phyloP scores from a whole-genome alignment of 768 basidiomycete genomes.

The Fomitopsis pulvina region DNA sequence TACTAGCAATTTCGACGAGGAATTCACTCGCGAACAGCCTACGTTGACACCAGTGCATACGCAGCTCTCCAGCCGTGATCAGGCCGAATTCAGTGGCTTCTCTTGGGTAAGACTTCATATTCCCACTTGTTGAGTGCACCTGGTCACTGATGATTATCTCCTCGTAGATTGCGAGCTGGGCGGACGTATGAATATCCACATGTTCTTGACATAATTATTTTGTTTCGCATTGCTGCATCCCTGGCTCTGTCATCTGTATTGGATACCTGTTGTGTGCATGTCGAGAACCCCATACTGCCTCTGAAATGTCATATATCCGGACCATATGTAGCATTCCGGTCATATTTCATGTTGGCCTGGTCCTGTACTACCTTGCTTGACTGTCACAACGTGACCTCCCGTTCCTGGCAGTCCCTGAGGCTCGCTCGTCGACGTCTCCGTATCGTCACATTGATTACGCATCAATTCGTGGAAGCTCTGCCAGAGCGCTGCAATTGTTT shows the following conservation, averaged over 20 bases:
- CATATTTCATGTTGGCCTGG: not conserved
- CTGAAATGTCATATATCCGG: constrained; percentile 3
- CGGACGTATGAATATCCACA: constrained; percentile 23
- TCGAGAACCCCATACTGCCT: constrained; percentile 5
- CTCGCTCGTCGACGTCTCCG: constrained; percentile 16
- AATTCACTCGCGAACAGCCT: constrained; percentile 95
- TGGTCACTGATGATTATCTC: constrained; percentile 1
- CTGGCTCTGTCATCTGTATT: constrained; percentile 16
- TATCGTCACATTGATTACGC: constrained; percentile 32
- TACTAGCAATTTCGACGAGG: constrained; percentile 93
- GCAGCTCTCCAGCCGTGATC: constrained; percentile 83
- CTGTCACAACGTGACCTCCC: constrained; percentile 54
- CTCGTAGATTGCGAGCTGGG: constrained; percentile 32
- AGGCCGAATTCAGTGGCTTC: constrained; percentile 95
- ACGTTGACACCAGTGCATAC: constrained; percentile 97
- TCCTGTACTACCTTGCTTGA: constrained; percentile 17
- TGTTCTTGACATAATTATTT: constrained; percentile 19
- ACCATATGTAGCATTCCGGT: not conserved
- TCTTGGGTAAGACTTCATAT: constrained; percentile 63
- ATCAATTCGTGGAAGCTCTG: constrained; percentile 74
- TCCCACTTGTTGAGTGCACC: too few relatives aligned
- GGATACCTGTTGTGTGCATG: constrained; percentile 27
- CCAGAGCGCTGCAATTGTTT: constrained; percentile 84
- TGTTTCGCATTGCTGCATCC: constrained; percentile 17
- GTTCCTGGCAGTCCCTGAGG: constrained; percentile 56